These are phyloP conservation scores for Geotrichum histeridarum DNA, from an alignment of 1,139 yeast species.

Conservation along the genomic window DNA sequence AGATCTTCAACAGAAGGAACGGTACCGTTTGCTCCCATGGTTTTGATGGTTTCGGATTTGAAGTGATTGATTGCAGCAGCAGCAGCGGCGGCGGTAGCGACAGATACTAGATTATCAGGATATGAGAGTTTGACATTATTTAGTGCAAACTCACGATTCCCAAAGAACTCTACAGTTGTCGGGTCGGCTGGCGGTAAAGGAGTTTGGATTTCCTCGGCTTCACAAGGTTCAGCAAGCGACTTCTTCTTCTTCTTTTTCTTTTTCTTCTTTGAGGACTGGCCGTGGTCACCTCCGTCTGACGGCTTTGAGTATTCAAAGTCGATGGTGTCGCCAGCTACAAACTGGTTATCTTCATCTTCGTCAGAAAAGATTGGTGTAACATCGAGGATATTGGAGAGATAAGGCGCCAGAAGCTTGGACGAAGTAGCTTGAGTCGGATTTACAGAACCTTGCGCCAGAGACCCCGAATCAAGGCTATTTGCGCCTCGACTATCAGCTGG, in stretches of 20 bases:
- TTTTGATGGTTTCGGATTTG: slow-evolving; percentile 11
- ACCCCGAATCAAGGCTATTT: neutral
- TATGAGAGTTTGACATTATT: slow-evolving; percentile 46
- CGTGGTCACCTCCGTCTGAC: slow-evolving; percentile 34
- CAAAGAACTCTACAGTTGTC: slow-evolving; percentile 18
- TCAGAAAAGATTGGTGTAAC: slow-evolving; percentile 18
- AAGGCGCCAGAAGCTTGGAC: neutral
- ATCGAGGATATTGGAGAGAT: slow-evolving; percentile 7
- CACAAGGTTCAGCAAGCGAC: neutral
- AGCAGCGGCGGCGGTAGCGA: slow-evolving; percentile 30
- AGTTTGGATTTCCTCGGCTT: neutral
- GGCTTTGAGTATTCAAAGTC: slow-evolving; percentile 49
- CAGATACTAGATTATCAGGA: slow-evolving; percentile 42
- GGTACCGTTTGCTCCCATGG: slow-evolving; percentile 14
- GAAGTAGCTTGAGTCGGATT: neutral
- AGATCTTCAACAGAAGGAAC: slow-evolving; percentile 14
- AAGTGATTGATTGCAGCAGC: slow-evolving; percentile 34
- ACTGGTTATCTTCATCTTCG: slow-evolving; percentile 30
- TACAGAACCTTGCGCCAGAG: neutral
- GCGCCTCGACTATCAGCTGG: slow-evolving; percentile 4
- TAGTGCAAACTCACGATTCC: slow-evolving; percentile 30
- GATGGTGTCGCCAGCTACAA: slow-evolving; percentile 52
- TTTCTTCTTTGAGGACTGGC: slow-evolving; percentile 30
- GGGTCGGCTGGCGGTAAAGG: slow-evolving; percentile 2
- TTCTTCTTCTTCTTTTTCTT: slow-evolving; percentile 57